phyloP scores from a whole-genome alignment of 116 monocot species.

The Papilionanthe hybrid region DNA sequence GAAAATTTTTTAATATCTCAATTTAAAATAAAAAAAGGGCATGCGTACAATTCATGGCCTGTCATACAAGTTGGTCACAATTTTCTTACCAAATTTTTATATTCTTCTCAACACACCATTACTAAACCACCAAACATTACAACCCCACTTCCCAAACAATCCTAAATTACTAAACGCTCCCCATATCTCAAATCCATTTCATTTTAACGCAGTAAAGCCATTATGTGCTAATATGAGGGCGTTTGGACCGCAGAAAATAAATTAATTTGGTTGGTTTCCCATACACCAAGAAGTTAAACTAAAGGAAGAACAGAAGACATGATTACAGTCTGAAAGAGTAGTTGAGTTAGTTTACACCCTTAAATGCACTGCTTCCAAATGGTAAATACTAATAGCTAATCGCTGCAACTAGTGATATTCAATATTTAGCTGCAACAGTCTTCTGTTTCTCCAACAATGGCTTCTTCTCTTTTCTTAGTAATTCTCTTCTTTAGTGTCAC shows the following conservation, averaged over 20 bases:
- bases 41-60: no score
- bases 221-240: not conserved
- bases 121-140: not conserved
- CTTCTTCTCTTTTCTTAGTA: conserved; percentile 15
- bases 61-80: not conserved
- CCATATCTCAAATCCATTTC: not conserved
- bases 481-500: conserved; percentile 10
- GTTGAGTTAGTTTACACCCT: not conserved
- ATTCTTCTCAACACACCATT: not conserved
- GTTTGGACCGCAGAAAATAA: not conserved
- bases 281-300: not conserved
- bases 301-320: not conserved
- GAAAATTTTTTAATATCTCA: no score
- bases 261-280: not conserved
- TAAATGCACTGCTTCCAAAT: no score
- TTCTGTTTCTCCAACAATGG: conserved; percentile 13
- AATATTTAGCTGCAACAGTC: not conserved
- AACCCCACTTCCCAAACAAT: not conserved
- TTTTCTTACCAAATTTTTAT: conserved; percentile 12
- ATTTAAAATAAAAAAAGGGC: no score
- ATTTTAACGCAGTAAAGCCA: not conserved
- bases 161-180: not conserved
- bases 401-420: not conserved
- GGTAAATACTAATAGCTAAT: not conserved
- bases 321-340: not conserved